Base-by-base conservation (phyloP, 208 protist species). In the Acanthamoeba sp. region DNA sequence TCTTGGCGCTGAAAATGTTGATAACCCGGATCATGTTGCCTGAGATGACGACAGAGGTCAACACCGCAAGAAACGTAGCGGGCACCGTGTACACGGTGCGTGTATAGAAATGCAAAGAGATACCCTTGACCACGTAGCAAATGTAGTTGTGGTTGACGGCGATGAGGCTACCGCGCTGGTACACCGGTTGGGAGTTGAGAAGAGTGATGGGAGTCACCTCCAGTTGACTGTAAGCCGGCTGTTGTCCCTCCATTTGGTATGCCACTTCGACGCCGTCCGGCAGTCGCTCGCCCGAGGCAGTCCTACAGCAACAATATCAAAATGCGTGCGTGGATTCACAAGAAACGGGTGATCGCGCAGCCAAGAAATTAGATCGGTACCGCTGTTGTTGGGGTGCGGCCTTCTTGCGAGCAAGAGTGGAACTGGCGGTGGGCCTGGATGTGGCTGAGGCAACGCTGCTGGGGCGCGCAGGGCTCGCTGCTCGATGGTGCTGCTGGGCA, bases 61-160 rank as follows among this genome's bases (percentile, higher is more conserved):
- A n/a, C n/a, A n/a, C n/a, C n/a, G n/a, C n/a, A n/a, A n/a, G n/a
- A n/a, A n/a, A n/a, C n/a, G n/a, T n/a, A n/a, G n/a, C n/a, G n/a
- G n/a, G n/a, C n/a, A n/a, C n/a, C n/a, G n/a, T n/a, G n/a, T n/a
- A n/a, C n/a, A n/a, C n/a, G n/a, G n/a, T n/a, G n/a, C n/a, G n/a
- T n/a, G n/a, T n/a, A 55, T 29, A 88, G 42, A 88, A 22, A 4
- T 10, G 12, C n/a, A 20, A 29, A 59, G 50, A 57, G 50, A 18
- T 76, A 93, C 88, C 88, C 62, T 93, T 93, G 38, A 93, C 62
- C 27, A 76, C 88, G 40, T 93, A 93, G 88, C 88, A 93, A 55
- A 93, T 93, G 38, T 93, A 93, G 88, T 93, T 76, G n/a, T 93
- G 36, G 40, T 69, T 93, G 50, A 93, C 88, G 48, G 88, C 88